A percentile compares a stretch with the other conserved stretches of the same genome.
phyloP scores from a whole-genome alignment of 1,139 yeast genomes.

The Blastobotrys serpentis region DNA sequence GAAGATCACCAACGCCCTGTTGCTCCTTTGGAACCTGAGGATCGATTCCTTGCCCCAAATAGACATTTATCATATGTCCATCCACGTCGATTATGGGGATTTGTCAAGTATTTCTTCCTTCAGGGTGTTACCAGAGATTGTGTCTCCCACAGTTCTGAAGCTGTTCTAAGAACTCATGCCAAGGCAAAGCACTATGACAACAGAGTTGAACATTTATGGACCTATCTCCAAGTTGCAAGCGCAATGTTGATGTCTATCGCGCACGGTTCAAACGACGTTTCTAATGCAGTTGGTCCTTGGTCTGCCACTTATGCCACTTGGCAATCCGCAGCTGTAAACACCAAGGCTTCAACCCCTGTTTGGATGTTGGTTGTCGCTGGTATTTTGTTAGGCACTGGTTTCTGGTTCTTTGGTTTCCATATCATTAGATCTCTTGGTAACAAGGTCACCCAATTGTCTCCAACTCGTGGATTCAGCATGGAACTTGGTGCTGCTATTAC shows the following conservation, averaged over 20 bases:
- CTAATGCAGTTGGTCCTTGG: conserved; percentile 78
- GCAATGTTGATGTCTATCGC: conserved; percentile 82
- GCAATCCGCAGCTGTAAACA: conserved; percentile 49
- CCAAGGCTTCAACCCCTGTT: conserved; percentile 60
- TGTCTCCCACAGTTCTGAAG: conserved; percentile 49
- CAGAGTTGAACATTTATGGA: conserved; percentile 67
- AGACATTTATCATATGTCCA: conserved; percentile 17
- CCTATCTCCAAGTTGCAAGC: conserved; percentile 68
- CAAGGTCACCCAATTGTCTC: conserved; percentile 72
- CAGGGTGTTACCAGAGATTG: conserved; percentile 71
- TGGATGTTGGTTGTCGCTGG: conserved; percentile 75
- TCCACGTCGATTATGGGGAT: conserved; percentile 54
- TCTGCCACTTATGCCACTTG: conserved; percentile 65
- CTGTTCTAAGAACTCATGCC: conserved; percentile 52
- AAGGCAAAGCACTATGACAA: conserved; percentile 67
- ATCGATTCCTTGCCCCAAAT: conserved; percentile 14
- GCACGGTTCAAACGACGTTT: conserved; percentile 75
- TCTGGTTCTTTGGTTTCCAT: conserved; percentile 72
- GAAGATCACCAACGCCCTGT: conserved; percentile 10
- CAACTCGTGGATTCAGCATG: conserved; percentile 75
- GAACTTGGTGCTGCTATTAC: conserved; percentile 81
- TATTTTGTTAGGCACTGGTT: conserved; percentile 63
- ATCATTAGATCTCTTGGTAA: conserved; percentile 74
- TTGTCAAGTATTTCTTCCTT: conserved; percentile 49
- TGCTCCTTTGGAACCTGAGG: conserved; percentile 9